These are phyloP conservation scores for Moniliella sp. DNA, from an alignment of 1,284 basidiomycete species.

Conservation along the genomic window DNA sequence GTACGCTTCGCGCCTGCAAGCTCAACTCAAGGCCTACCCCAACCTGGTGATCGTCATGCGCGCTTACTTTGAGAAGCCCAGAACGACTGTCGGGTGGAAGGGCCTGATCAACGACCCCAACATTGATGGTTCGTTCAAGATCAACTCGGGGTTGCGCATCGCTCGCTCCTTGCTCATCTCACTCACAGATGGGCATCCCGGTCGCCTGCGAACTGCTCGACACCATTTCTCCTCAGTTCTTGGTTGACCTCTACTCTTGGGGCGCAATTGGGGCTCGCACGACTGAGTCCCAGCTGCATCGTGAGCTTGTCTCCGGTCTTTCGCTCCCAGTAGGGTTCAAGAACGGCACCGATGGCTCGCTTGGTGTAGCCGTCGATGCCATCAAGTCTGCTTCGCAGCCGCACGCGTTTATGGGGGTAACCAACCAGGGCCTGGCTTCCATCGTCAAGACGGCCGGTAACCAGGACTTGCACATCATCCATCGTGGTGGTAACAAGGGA, in stretches of 20 bases:
- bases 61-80: slow-evolving; percentile 63
- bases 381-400: slow-evolving; percentile 25
- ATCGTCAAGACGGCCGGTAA: slow-evolving; percentile 90
- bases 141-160: slow-evolving; percentile 59
- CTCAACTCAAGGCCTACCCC: background rate
- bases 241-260: slow-evolving; percentile 61
- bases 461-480: slow-evolving; percentile 34
- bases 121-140: slow-evolving; percentile 78
- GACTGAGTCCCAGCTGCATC: slow-evolving; percentile 42
- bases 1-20: slow-evolving; percentile 46
- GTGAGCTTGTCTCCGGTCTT: slow-evolving; percentile 32
- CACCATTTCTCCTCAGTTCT: slow-evolving; percentile 40
- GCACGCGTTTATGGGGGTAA: slow-evolving; percentile 33
- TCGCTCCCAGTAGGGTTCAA: slow-evolving; percentile 59
- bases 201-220: slow-evolving; percentile 82
- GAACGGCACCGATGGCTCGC: slow-evolving; percentile 82
- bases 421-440: slow-evolving; percentile 47
- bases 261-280: slow-evolving; percentile 92
- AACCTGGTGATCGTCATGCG: slow-evolving; percentile 72
- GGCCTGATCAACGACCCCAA: slow-evolving; percentile 52
- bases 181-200: slow-evolving; percentile 65
- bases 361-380: slow-evolving; percentile 31
- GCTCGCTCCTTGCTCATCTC: slow-evolving; percentile 73
- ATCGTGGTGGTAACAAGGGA: slow-evolving; percentile 28
- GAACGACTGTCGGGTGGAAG: slow-evolving; percentile 57